Base-by-base conservation (phyloP, 768 basidiomycete genomes). In the Phylloporus sp. region DNA sequence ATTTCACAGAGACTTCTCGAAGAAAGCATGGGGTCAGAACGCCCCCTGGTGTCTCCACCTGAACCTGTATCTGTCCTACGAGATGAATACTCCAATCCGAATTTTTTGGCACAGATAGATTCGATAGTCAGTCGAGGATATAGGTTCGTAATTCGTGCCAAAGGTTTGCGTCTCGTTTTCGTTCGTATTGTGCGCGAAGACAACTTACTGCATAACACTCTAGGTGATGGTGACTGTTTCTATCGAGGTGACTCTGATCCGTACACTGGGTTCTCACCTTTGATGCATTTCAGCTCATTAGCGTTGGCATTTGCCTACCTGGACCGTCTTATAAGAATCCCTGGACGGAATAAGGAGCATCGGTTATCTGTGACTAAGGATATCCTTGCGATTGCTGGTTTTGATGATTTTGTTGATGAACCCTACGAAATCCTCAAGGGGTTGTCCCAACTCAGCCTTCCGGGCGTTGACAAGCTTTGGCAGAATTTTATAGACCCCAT, bases 221-320 rank as follows among this genome's bases (percentile, higher is more conserved):
- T 39, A 82, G 91, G 93, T 26, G 93, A 90, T 59, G 92, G 94
- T 0, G 89, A 90, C 66, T 95, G 94, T 65, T 95, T 95, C 69
- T 97, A 95, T 67, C 78, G 93, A 77, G 86, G 90, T 90, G 65
- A 76, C 71, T 64, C 50, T 34, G 23, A 22, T 51, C 31, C 36
- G 16, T 16, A 23, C 32, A 29, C n/a, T n/a, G 22, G 11, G 36
- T 56, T 32, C 49, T 35, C 40, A 38, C 40, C 49, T 46, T 54
- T 59, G 51, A 58, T 56, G 45, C 48, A 59, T 55, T 57, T 52
- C 57, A 52, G 45, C 55, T 59, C 16, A 38, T 51, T 66, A 91
- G 92, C 92, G 11, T 75, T 94, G 45, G 89, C 83, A 7, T 91
- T 91, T 58, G 83, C 90, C 6, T 92, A 88, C 64, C 71, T 95